phyloP scores from a whole-genome alignment of 1,139 yeast species.

The Suhomyces bolitotheri region DNA sequence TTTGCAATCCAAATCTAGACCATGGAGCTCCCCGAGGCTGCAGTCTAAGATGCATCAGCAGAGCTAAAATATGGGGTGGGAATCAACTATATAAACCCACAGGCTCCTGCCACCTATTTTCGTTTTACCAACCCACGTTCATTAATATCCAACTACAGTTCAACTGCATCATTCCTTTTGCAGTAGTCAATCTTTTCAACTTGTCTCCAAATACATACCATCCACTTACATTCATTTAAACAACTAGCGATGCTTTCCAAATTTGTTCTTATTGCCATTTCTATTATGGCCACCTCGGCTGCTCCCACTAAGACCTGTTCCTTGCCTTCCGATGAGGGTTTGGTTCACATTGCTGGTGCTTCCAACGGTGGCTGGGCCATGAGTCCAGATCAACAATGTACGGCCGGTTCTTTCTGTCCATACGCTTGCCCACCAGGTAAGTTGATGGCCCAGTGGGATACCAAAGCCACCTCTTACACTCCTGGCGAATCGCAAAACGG shows the following conservation, averaged over 20 bases:
- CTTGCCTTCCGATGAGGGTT: slow-evolving; percentile 65
- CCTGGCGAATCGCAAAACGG: slow-evolving; percentile 79
- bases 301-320: slow-evolving; percentile 49
- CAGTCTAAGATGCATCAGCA: neutral
- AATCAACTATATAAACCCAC: no score
- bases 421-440: slow-evolving; percentile 88
- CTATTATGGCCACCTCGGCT: slow-evolving; percentile 23
- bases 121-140: slow-evolving; percentile 2
- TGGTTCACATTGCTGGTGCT: slow-evolving; percentile 64
- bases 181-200: slow-evolving; percentile 1
- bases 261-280: slow-evolving; percentile 19
- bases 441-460: slow-evolving; percentile 78
- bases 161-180: slow-evolving; percentile 8
- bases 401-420: slow-evolving; percentile 77
- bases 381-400: slow-evolving; percentile 73
- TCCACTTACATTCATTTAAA: slow-evolving; percentile 3
- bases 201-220: neutral
- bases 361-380: slow-evolving; percentile 85
- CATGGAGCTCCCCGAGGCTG: neutral
- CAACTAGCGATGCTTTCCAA: slow-evolving; percentile 16
- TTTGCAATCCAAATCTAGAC: slow-evolving; percentile 11
- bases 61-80: neutral
- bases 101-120: no score
- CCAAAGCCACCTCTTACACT: slow-evolving; percentile 54
- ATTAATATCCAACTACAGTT: neutral